Conservation (phyloP, 2,329 filamentous ascomycete species). For the Verruconis gallopava region DNA sequence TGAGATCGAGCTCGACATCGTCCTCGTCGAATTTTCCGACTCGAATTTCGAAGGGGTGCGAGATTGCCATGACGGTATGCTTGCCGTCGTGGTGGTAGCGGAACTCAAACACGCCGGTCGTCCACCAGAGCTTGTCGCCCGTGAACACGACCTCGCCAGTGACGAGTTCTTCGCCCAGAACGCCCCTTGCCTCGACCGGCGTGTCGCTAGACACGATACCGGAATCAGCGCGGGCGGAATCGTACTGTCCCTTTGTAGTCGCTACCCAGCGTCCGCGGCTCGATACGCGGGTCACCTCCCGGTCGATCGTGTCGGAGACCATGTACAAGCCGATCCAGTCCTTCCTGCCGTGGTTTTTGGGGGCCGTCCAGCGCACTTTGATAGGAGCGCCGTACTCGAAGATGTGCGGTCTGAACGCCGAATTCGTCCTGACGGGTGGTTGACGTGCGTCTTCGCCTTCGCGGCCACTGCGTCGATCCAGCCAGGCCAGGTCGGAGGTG, state of each 20-base stretch:
- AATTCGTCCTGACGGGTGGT: conserved; percentile 47
- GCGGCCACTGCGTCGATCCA: conserved; percentile 54
- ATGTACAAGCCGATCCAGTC: conserved; percentile 97
- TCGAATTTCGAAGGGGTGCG: conserved; percentile 80
- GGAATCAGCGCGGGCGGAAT: conserved; percentile 59
- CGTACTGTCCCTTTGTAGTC: conserved; percentile 63
- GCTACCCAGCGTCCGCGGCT: conserved; percentile 85
- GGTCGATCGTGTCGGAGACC: conserved; percentile 83
- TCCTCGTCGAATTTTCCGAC: conserved; percentile 74
- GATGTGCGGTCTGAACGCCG: conserved; percentile 63
- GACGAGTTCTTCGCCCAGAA: conserved; percentile 36
- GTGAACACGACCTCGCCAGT: conserved; percentile 75
- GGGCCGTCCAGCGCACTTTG: conserved; percentile 80
- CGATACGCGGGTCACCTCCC: conserved; percentile 70
- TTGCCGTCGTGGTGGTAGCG: conserved; percentile 89
- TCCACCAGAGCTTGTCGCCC: conserved; percentile 96
- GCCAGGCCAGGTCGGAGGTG: conserved; percentile 32
- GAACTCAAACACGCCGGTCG: conserved; percentile 89
- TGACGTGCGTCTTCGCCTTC: conserved; percentile 59
- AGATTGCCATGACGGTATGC: conserved; percentile 89
- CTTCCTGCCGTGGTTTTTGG: conserved; percentile 71
- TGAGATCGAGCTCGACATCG: conserved; percentile 44
- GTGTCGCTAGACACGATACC: conserved; percentile 63
- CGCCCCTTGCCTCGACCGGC: conserved; percentile 32
- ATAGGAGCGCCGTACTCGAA: conserved; percentile 88